Conservation (phyloP, 2,329 filamentous ascomycete genomes). For the Venturia carpophila region DNA sequence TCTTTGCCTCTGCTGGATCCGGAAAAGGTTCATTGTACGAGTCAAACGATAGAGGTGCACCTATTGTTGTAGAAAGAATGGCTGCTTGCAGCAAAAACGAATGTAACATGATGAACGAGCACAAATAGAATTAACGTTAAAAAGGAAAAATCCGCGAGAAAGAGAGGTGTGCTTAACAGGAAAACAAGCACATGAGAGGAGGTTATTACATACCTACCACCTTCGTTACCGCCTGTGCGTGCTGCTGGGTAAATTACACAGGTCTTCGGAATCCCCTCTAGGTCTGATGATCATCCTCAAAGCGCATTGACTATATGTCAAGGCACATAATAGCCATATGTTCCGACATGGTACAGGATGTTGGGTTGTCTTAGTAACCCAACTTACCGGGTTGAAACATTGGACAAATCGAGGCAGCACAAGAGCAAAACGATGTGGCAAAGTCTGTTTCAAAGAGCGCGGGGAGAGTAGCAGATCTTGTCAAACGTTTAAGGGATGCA, state of each 20-base stretch:
- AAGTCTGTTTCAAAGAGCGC: background rate
- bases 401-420: background rate
- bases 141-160: background rate
- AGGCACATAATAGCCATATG: too few relatives aligned
- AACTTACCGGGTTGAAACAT: background rate
- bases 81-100: background rate
- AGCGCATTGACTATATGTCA: background rate
- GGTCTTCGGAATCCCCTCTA: background rate
- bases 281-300: background rate
- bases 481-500: background rate
- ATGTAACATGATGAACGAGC: background rate
- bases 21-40: slow-evolving; percentile 1
- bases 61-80: background rate
- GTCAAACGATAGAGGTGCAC: background rate
- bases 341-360: background rate
- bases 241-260: background rate
- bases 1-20: background rate
- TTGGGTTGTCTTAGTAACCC: background rate
- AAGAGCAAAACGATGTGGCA: background rate
- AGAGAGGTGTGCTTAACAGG: background rate
- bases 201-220: background rate
- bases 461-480: background rate
- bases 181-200: background rate
- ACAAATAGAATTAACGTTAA: background rate
- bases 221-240: background rate